Evolutionary conservation across 768 basidiomycete genomes (phyloP).

Genomic region (Agrocybe chaxingu): DNA sequence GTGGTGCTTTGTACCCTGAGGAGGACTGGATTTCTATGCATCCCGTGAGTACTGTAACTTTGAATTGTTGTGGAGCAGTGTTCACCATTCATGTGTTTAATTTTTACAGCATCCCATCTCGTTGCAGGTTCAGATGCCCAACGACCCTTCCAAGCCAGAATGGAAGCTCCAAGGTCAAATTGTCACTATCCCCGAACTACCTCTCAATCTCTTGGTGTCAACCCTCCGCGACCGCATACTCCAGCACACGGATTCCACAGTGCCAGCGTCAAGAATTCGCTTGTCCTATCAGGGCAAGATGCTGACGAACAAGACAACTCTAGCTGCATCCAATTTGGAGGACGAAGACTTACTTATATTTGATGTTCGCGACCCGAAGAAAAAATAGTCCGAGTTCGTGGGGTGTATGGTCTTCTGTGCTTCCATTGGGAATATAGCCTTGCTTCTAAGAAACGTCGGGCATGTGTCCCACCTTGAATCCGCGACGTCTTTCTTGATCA

Average conservation of each 20-base stretch:
- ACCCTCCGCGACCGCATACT: conserved; percentile 88
- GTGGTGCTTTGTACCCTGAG: conserved; percentile 81
- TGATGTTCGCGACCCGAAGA: conserved; percentile 73
- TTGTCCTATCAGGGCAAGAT: conserved; percentile 80
- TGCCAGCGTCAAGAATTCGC: conserved; percentile 78
- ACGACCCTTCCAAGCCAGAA: conserved; percentile 79
- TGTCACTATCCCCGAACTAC: conserved; percentile 78
- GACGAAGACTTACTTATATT: conserved; percentile 84
- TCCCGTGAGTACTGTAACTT: conserved; percentile 48
- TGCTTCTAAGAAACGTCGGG: no score
- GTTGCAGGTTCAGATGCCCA: conserved; percentile 80
- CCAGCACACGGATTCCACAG: conserved; percentile 70
- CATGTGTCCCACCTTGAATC: no score
- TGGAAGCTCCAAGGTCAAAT: conserved; percentile 87
- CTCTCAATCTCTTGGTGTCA: conserved; percentile 81
- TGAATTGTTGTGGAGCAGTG: not conserved
- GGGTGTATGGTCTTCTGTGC: not conserved
- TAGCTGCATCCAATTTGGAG: conserved; percentile 87
- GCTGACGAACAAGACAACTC: conserved; percentile 81
- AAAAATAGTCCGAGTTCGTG: conserved; percentile 42
- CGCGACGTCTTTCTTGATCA: no score
- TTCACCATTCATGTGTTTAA: conserved; percentile 2
- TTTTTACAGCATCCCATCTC: conserved; percentile 74
- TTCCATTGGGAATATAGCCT: not conserved
- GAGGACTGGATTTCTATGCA: conserved; percentile 90